phyloP scores from a whole-genome alignment of 306 rosid species.

The Lablab purpureus region DNA sequence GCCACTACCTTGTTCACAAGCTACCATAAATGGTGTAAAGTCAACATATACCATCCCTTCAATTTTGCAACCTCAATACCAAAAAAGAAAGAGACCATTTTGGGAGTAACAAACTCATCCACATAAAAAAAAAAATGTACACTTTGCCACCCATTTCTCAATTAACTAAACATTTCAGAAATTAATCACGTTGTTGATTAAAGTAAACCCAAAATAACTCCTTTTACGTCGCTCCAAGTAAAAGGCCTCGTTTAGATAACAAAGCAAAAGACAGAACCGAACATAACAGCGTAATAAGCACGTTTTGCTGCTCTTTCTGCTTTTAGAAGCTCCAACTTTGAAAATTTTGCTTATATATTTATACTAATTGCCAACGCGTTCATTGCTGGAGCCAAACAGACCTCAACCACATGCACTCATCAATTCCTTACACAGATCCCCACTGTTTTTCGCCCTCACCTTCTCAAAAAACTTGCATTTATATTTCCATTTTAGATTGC shows the following conservation, averaged over 20 bases:
- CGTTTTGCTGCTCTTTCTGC: slow-evolving; percentile 46
- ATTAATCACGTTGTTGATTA: slow-evolving; percentile 2
- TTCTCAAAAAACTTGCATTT: slow-evolving; percentile 38
- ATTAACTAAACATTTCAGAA: not conserved
- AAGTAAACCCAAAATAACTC: slow-evolving; percentile 23
- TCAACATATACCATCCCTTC: slow-evolving; percentile 29
- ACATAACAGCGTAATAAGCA: slow-evolving; percentile 38
- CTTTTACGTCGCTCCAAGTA: slow-evolving; percentile 42
- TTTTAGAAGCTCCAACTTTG: slow-evolving; percentile 37
- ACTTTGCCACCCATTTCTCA: not conserved
- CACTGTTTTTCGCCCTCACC: slow-evolving; percentile 33
- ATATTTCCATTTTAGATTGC: not conserved
- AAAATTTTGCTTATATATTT: slow-evolving; percentile 25
- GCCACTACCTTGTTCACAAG: slow-evolving; percentile 18
- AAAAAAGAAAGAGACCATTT: not conserved
- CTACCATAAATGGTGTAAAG: slow-evolving; percentile 28
- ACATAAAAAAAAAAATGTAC: not conserved
- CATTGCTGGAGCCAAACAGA: slow-evolving; percentile 44
- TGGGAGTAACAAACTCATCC: slow-evolving; percentile 34
- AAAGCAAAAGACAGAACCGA: slow-evolving; percentile 28
- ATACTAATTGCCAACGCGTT: slow-evolving; percentile 47
- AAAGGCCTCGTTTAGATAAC: slow-evolving; percentile 30
- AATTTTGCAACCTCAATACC: slow-evolving; percentile 6
- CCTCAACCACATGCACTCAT: slow-evolving; percentile 63
- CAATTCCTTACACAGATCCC: slow-evolving; percentile 58